phyloP scores from a whole-genome alignment of 2,329 filamentous ascomycete species.

The Pseudogymnoascus sp. region DNA sequence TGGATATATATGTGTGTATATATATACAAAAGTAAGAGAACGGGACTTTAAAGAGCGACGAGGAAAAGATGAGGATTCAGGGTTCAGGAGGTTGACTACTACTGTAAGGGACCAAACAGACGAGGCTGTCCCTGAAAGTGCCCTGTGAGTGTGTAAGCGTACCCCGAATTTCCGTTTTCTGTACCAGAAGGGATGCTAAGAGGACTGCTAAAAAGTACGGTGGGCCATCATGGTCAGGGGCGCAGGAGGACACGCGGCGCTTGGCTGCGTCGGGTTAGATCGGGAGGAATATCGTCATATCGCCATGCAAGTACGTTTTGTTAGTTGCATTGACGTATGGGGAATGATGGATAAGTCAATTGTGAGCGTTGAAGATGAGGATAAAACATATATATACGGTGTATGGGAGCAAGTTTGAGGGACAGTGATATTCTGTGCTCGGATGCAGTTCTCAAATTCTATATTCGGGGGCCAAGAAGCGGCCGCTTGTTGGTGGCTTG shows the following conservation, averaged over 20 bases:
- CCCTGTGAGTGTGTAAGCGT: background rate
- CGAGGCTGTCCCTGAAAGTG: constrained; percentile 1
- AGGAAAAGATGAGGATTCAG: background rate
- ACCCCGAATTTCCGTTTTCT: background rate
- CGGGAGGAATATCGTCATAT: background rate
- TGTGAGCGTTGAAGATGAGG: background rate
- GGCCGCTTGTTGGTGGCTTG: background rate
- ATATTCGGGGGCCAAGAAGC: background rate
- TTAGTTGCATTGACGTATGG: background rate
- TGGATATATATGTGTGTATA: background rate
- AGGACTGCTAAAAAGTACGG: background rate
- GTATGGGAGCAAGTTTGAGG: background rate
- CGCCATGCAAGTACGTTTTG: background rate
- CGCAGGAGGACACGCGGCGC: background rate
- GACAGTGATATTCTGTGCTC: background rate
- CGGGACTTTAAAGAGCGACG: background rate
- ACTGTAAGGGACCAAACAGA: background rate
- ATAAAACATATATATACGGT: background rate
- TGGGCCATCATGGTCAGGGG: background rate
- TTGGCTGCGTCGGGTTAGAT: background rate
- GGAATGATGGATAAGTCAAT: background rate
- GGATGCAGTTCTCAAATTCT: background rate
- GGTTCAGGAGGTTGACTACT: background rate
- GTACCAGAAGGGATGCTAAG: background rate
- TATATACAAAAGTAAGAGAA: background rate